Conservation (phyloP, 192 early-diverging fungal species). For the Dispira parvispora region DNA sequence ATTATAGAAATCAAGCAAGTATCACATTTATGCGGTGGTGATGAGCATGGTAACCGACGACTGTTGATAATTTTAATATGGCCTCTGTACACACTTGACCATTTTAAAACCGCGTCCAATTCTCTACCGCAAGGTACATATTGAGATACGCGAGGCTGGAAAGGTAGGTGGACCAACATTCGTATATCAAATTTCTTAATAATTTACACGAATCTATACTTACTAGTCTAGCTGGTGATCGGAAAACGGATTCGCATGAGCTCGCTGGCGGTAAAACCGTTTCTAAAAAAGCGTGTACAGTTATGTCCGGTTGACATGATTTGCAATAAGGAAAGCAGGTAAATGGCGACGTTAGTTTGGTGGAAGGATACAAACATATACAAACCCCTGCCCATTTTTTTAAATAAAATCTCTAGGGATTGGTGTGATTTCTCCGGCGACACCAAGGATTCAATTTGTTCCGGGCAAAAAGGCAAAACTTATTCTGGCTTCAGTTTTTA, state of each 20-base stretch:
- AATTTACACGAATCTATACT: slow-evolving; percentile 12
- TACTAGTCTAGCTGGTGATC: slow-evolving; percentile 89
- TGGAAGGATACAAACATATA: not conserved
- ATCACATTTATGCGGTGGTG: not conserved
- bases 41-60: not conserved
- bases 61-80: not conserved
- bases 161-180: no score
- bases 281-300: slow-evolving; percentile 30
- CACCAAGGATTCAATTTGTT: not conserved
- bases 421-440: not conserved
- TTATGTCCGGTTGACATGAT: not conserved
- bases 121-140: not conserved
- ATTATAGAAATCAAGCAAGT: not conserved
- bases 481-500: no score
- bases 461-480: no score
- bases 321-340: not conserved
- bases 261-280: slow-evolving; percentile 70
- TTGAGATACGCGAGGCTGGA: no score
- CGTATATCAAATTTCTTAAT: not conserved
- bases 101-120: not conserved
- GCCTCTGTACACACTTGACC: not conserved
- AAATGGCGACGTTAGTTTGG: not conserved
- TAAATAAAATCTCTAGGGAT: not conserved
- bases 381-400: not conserved
- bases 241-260: slow-evolving; percentile 94